A percentile compares a stretch with the other conserved stretches of the same genome.
Evolutionary conservation across 805 yeast species (phyloP).

Genomic region (Candida sonorensis): DNA sequence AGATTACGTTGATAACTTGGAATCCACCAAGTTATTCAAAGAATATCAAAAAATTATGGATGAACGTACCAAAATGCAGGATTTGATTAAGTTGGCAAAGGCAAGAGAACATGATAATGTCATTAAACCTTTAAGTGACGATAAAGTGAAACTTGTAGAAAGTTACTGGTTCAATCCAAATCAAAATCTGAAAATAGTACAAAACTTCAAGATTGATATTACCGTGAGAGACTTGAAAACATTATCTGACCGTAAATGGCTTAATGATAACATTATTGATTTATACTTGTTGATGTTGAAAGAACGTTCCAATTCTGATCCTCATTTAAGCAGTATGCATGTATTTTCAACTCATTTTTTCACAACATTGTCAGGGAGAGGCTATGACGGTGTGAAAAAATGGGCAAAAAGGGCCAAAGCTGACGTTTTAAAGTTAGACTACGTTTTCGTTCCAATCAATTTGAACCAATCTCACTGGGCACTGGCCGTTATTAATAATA

Average conservation of each 20-base stretch:
- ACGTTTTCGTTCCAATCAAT: slow-evolving; percentile 81
- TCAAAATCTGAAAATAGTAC: slow-evolving; percentile 21
- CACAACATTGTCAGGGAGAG: slow-evolving; percentile 61
- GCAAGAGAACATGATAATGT: slow-evolving; percentile 28
- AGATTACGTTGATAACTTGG: slow-evolving; percentile 25
- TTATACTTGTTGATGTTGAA: slow-evolving; percentile 58
- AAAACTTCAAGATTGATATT: slow-evolving; percentile 49
- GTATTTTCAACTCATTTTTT: slow-evolving; percentile 88
- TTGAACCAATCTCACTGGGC: slow-evolving; percentile 88
- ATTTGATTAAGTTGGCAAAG: slow-evolving; percentile 29
- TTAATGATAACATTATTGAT: slow-evolving; percentile 88
- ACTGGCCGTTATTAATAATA: slow-evolving; percentile 67
- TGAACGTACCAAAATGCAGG: slow-evolving; percentile 33
- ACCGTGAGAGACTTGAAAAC: slow-evolving; percentile 63
- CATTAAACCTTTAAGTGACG: slow-evolving; percentile 25
- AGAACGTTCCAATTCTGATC: slow-evolving; percentile 25
- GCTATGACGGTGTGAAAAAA: slow-evolving; percentile 72
- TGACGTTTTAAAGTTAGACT: slow-evolving; percentile 55
- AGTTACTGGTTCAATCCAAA: slow-evolving; percentile 26
- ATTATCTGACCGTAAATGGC: slow-evolving; percentile 66
- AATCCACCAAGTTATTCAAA: slow-evolving; percentile 27
- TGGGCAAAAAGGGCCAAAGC: slow-evolving; percentile 80
- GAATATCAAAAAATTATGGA: slow-evolving; percentile 37
- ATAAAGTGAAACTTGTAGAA: slow-evolving; percentile 30
- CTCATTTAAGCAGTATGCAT: slow-evolving; percentile 36